phyloP scores from a whole-genome alignment of 2,329 filamentous ascomycete species.

The Torrubiella hemipterigena region DNA sequence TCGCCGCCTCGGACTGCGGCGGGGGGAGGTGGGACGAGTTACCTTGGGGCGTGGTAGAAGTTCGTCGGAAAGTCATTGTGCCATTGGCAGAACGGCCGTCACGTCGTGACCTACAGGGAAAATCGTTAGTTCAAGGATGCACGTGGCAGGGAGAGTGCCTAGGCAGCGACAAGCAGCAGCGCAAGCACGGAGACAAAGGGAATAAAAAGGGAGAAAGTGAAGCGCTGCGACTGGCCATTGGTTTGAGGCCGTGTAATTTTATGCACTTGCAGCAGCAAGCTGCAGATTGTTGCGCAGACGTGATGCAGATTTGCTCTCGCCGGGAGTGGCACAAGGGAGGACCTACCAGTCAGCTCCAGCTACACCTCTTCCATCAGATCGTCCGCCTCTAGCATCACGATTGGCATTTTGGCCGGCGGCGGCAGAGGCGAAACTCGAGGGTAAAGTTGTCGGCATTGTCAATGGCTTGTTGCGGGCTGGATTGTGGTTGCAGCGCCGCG shows the following conservation, averaged over 20 bases:
- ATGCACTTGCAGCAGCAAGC: slow-evolving; percentile 1
- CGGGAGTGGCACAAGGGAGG: slow-evolving; percentile 6
- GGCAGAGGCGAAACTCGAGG: slow-evolving; percentile 75
- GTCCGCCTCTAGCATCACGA: slow-evolving; percentile 47
- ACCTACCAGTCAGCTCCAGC: slow-evolving; percentile 64
- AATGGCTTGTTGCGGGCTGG: slow-evolving; percentile 4
- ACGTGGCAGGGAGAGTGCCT: slow-evolving; percentile 4
- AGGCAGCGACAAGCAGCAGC: not conserved
- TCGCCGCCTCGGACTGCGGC: slow-evolving; percentile 22
- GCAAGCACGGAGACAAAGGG: too few relatives aligned
- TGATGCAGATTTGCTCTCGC: slow-evolving; percentile 18
- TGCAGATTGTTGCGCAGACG: slow-evolving; percentile 3
- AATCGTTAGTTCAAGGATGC: slow-evolving; percentile 7
- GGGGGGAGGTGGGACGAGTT: slow-evolving; percentile 25
- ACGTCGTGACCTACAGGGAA: slow-evolving; percentile 45
- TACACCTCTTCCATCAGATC: slow-evolving; percentile 41
- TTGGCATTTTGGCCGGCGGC: slow-evolving; percentile 62
- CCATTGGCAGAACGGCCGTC: slow-evolving; percentile 48
- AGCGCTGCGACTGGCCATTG: too few relatives aligned
- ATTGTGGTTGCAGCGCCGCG: too few relatives aligned
- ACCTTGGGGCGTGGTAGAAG: slow-evolving; percentile 44
- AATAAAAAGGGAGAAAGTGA: too few relatives aligned
- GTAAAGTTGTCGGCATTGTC: slow-evolving; percentile 60
- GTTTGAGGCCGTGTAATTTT: too few relatives aligned
- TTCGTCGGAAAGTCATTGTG: slow-evolving; percentile 51